Evolutionary conservation across 225 moss, liverwort and hornwort species (phyloP).

Genomic region (Sphagnum tenellum): DNA sequence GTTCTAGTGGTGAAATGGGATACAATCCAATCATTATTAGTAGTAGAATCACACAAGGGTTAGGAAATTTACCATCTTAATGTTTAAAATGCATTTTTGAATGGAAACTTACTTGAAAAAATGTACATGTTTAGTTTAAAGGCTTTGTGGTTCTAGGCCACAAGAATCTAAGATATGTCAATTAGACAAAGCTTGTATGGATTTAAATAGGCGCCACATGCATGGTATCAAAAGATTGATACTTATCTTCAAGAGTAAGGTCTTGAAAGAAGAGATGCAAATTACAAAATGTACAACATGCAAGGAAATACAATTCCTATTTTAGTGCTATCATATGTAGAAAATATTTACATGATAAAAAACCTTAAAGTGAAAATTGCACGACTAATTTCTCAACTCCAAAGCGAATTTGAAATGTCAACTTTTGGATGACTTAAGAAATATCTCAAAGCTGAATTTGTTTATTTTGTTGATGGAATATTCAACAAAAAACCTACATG

Average conservation of each 20-base stretch:
- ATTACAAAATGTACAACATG: no score
- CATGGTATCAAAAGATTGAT: conserved; percentile 1
- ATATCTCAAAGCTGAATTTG: no score
- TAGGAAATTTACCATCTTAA: not conserved
- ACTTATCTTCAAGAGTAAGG: not conserved
- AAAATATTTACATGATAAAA: no score
- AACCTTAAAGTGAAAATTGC: no score
- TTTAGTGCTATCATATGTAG: no score
- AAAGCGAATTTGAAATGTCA: no score
- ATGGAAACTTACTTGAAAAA: not conserved
- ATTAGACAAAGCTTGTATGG: not conserved
- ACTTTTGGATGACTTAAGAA: no score
- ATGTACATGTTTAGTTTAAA: no score
- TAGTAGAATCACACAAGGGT: not conserved
- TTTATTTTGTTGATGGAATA: no score
- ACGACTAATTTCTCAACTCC: no score
- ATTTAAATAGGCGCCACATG: not conserved
- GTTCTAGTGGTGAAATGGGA: not conserved
- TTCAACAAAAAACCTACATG: no score
- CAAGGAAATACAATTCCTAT: no score
- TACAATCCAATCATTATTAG: not conserved
- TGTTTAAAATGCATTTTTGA: conserved; percentile 1
- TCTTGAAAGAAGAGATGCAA: not conserved
- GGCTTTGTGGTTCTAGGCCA: not conserved
- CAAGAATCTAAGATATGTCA: not conserved